A percentile compares a stretch with the other conserved stretches of the same genome.
phyloP scores from a whole-genome alignment of 345 rosid genomes.

The Aquilaria yunnanensis region DNA sequence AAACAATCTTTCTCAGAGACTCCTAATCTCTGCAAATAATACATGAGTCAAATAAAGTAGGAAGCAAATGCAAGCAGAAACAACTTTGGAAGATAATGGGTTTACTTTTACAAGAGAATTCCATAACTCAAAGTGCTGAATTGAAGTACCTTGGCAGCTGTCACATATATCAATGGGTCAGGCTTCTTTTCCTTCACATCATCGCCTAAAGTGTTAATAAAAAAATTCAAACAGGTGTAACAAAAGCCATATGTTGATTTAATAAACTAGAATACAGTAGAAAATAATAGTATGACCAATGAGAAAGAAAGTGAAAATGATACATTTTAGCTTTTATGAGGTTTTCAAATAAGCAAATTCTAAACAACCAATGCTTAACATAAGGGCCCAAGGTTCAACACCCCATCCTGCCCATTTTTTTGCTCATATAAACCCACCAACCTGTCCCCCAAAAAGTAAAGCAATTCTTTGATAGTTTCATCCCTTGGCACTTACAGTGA shows the following conservation, averaged over 20 bases:
- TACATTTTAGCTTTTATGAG: too few species aligned
- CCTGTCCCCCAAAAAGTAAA: too few species aligned
- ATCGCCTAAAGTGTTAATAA: constrained; percentile 45
- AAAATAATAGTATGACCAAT: background rate
- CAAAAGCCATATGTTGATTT: constrained; percentile 1
- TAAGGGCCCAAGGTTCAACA: too few species aligned
- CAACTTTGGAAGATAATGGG: background rate
- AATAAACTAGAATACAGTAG: background rate
- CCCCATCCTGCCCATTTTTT: too few species aligned
- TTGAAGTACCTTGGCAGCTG: constrained; percentile 60
- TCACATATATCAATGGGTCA: constrained; percentile 73
- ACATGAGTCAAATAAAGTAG: background rate
- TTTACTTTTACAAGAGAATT: background rate
- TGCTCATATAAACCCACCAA: too few species aligned
- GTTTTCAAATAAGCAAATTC: too few species aligned
- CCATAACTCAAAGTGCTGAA: background rate
- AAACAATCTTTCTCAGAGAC: constrained; percentile 72
- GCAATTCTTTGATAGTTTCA: too few species aligned
- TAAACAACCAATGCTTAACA: too few species aligned
- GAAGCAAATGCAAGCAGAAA: background rate
- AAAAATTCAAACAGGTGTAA: background rate
- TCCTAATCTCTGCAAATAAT: constrained; percentile 53
- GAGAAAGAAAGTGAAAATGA: background rate
- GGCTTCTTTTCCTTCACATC: constrained; percentile 99
- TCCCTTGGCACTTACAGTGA: too few species aligned